Evolutionary conservation across 1,139 yeast genomes (phyloP), one percentile per base, ranked within the genome.

Genomic region (Suhomyces atakaporum): DNA sequence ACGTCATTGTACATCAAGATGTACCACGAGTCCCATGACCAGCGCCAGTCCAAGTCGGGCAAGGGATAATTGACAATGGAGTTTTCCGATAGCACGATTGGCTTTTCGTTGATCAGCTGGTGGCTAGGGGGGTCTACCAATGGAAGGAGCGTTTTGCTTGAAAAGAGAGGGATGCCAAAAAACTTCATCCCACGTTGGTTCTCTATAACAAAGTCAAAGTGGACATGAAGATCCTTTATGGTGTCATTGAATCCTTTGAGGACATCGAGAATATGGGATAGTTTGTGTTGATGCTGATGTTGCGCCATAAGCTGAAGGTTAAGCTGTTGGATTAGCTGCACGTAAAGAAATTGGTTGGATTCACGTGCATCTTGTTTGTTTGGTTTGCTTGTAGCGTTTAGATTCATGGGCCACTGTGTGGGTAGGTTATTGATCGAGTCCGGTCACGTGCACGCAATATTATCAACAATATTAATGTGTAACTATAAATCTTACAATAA

Each of bases 1-100:
- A 82, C 75, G 49, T 84, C 89, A 30, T 73, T 69, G 22, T 75
- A 62, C 94, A 84, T 84, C 45, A 82, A 69, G 8, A 82, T 78
- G 49, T 81, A 81, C 94, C 92, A 84, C 20, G 66, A 58, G 24
- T 69, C 68, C 94, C 94, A 84, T 16, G 62, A 54, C 94, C 94
- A 84, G 39, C 60, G 58, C 94, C 92, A 84, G 35, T 71, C 58
- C 27, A 76, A 63, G 43, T 80, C 86, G 0, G 94, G 92, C 13
- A 82, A 63, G 1, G 85, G 80, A 39, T 69, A 76, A 38, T 76
- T 64, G 9, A 56, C 52, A 16, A 78, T 43, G 13, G 58, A 52
- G 37, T 63, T 56, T 35, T 60, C 53, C 7, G 62, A 50, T 10
- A 68, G 46, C 14, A 48, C 47, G 11, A 70, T 56, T 26, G 49